These are phyloP conservation scores for Wickerhamomyces chambardii DNA, from an alignment of 805 yeast species.

Conservation along the genomic window DNA sequence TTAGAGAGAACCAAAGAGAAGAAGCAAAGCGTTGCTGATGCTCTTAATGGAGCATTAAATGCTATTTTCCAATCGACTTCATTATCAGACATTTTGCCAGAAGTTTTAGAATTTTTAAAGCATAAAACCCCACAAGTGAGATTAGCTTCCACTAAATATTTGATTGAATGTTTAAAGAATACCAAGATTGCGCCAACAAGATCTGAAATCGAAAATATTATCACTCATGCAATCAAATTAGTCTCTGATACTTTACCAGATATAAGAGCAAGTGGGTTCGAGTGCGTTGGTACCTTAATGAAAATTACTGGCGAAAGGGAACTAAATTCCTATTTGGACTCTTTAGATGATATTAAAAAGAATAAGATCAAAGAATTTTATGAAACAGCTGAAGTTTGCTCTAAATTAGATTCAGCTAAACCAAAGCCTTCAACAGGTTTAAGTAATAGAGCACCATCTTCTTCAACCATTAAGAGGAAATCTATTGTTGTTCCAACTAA, in stretches of 20 bases:
- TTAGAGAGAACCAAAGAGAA: conserved; percentile 85
- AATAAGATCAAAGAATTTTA: conserved; percentile 55
- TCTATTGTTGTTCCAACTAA: not conserved
- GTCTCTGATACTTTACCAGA: conserved; percentile 80
- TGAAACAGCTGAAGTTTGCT: conserved; percentile 46
- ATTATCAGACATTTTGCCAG: conserved; percentile 48
- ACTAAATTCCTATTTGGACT: conserved; percentile 47
- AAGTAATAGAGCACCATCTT: conserved; percentile 2
- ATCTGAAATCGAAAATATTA: conserved; percentile 46
- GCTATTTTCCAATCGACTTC: conserved; percentile 46
- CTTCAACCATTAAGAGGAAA: conserved; percentile 6
- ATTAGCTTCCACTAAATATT: conserved; percentile 56
- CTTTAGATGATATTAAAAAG: conserved; percentile 70
- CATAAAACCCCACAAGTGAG: conserved; percentile 82
- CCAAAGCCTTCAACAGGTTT: conserved; percentile 12
- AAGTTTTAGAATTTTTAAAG: conserved; percentile 45
- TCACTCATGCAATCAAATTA: conserved; percentile 49
- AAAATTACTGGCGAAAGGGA: conserved; percentile 74
- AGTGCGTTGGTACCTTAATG: conserved; percentile 72
- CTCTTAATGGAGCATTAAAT: conserved; percentile 58
- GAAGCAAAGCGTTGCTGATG: conserved; percentile 68
- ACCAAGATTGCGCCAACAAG: conserved; percentile 39
- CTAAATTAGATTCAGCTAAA: conserved; percentile 21
- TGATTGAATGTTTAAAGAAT: conserved; percentile 52
- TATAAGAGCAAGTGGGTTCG: conserved; percentile 69